Percentiles rank a stretch among this genome's conserved stretches.
phyloP scores from a whole-genome alignment of 176 grass and related monocot genomes.

The Dactylis glomerata region DNA sequence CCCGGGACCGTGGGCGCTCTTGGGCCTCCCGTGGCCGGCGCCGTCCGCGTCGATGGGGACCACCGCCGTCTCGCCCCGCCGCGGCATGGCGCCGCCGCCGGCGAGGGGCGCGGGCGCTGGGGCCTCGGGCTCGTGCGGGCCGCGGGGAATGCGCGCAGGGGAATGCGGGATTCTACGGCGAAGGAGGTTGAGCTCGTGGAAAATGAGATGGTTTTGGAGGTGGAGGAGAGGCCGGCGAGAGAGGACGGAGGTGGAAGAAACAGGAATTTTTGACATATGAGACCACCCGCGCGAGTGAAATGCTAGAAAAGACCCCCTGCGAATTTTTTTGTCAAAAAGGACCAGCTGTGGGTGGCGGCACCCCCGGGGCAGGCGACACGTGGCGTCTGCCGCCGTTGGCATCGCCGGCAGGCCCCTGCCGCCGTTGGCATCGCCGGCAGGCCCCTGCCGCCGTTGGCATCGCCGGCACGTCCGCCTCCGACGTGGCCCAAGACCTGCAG shows the following conservation, averaged over 20 bases:
- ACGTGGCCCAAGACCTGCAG: too few relatives aligned
- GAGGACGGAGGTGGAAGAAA: conserved; percentile 27
- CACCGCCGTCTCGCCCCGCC: conserved; percentile 56
- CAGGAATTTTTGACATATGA: too few relatives aligned
- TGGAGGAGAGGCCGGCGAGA: not conserved
- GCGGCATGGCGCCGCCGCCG: conserved; percentile 43
- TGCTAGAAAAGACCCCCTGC: too few relatives aligned
- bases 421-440: too few relatives aligned
- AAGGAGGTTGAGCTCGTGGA: conserved; percentile 12
- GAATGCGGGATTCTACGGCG: not conserved
- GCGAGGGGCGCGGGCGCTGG: conserved; percentile 3
- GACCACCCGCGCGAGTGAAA: too few relatives aligned
- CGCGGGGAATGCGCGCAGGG: conserved; percentile 18
- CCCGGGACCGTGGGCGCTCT: conserved; percentile 12
- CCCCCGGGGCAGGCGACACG: too few relatives aligned
- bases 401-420: too few relatives aligned
- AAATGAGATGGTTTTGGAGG: not conserved
- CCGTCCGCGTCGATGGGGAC: conserved; percentile 35
- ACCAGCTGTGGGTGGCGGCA: too few relatives aligned
- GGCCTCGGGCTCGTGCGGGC: not conserved
- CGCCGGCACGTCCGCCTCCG: too few relatives aligned
- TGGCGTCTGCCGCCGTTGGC: too few relatives aligned
- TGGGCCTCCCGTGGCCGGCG: conserved; percentile 22
- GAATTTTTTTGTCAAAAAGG: too few relatives aligned
- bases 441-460: too few relatives aligned